Base-by-base conservation (phyloP, 768 basidiomycete species). In the Leucosporidium creatinivorum region DNA sequence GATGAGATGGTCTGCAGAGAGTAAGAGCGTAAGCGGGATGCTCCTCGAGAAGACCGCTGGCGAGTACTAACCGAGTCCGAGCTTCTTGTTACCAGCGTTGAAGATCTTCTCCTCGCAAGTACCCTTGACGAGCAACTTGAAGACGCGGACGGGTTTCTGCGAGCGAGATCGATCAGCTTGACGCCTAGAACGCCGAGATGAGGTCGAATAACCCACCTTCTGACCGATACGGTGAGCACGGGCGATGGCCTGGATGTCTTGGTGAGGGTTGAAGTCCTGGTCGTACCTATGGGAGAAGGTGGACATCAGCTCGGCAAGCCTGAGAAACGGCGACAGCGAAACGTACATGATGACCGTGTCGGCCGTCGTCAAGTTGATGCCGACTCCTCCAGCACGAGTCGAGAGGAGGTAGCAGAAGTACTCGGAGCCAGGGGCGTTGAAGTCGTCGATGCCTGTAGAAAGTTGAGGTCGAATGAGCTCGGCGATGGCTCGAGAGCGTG, bases 201-300 rank as follows among this genome's bases (percentile, higher is more conserved):
- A n/a, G n/a, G n/a, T n/a, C n/a, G n/a, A n/a, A n/a, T 10, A 33
- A 54, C 94, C 82, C 65, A 92, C 93, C 79, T 85, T 85, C 79
- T 98, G 96, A 2, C 96, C 96, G 76, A 87, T 98, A 62, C 96
- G 85, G 80, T 98, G 91, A 30, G 92, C 86, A 60, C 96, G 86
- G 26, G 93, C 87, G 66, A 99, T 97, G 44, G 96, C 69, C 89
- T 97, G 74, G 4, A 68, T 62, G n/a, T 66, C 82, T 89, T 74
- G 89, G 79, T 96, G 92, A n/a, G 94, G 94, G 75, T 99, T 99
- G 78, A 93, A 99, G 80, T 99, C 96, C 0, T 93, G 92, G 76
- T 99, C 94, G 73, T 87, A 90, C 63, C 65, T 66, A 54, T 44
- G 7, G 56, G 39, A 13, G n/a, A n/a, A n/a, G n/a, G n/a, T n/a